Conservation (phyloP, 805 yeast genomes). For the Candida vartiovaarae region DNA sequence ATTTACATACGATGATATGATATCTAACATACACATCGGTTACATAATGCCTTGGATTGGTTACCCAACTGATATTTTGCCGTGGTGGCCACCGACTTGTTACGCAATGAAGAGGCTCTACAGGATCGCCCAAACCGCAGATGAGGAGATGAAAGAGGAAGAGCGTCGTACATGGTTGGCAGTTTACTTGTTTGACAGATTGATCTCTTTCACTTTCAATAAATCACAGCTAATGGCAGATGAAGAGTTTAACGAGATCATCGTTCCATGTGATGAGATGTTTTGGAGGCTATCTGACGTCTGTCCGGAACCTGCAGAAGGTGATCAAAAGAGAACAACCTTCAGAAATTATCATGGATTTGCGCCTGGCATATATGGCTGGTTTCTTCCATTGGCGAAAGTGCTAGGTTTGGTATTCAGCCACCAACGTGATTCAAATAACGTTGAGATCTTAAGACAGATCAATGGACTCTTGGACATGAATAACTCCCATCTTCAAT, state of each 20-base stretch:
- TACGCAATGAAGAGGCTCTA: constrained; percentile 9
- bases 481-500: constrained; percentile 2
- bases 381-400: constrained; percentile 29
- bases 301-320: constrained; percentile 23
- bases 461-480: constrained; percentile 3
- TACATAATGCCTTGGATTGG: constrained; percentile 22
- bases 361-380: constrained; percentile 31
- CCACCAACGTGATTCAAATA: constrained; percentile 9
- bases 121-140: constrained; percentile 1
- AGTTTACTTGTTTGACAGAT: constrained; percentile 32
- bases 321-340: constrained; percentile 22
- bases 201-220: constrained; percentile 31
- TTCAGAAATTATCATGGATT: constrained; percentile 23
- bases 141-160: constrained; percentile 30
- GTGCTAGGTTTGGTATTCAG: constrained; percentile 26
- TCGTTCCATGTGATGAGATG: constrained; percentile 28
- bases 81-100: constrained; percentile 21
- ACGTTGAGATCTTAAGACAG: background rate
- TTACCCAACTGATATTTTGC: constrained; percentile 18
- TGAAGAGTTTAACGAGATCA: constrained; percentile 24
- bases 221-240: constrained; percentile 27
- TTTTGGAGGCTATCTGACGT: constrained; percentile 25
- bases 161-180: constrained; percentile 36
- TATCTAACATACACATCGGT: constrained; percentile 16
- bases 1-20: constrained; percentile 17